Conservation (phyloP, 2,329 filamentous ascomycete genomes). For the Fusarium redolens region DNA sequence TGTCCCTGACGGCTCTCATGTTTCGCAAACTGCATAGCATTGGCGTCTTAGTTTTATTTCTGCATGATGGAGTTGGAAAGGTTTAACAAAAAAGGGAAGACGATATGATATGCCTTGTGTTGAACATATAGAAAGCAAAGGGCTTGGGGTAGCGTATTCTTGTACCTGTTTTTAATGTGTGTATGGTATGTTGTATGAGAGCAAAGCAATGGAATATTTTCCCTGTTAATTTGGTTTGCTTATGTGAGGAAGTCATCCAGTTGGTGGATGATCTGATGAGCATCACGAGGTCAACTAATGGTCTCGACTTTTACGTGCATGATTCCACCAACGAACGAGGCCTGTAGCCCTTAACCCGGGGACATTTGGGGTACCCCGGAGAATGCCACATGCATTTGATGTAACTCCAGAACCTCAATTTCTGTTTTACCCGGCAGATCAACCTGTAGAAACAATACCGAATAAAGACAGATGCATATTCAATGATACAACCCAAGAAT, state of each 20-base stretch:
- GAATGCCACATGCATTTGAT: constrained; percentile 12
- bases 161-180: constrained; percentile 3
- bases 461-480: neutral
- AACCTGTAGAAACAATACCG: neutral
- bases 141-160: constrained; percentile 2
- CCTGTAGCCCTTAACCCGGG: neutral
- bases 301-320: constrained; percentile 15
- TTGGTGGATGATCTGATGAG: constrained; percentile 25
- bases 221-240: constrained; percentile 6
- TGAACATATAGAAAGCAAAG: constrained; percentile 7
- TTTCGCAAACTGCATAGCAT: constrained; percentile 41
- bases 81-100: neutral
- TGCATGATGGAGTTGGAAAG: constrained; percentile 38
- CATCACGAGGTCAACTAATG: neutral
- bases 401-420: neutral
- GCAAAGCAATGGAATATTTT: constrained; percentile 14
- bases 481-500: neutral
- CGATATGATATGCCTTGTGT: constrained; percentile 1
- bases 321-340: constrained; percentile 28
- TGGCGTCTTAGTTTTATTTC: constrained; percentile 40
- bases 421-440: neutral
- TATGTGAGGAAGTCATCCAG: constrained; percentile 3
- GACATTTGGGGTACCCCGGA: constrained; percentile 9
- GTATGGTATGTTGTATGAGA: constrained; percentile 22
- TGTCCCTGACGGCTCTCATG: constrained; percentile 20